phyloP scores from a whole-genome alignment of 768 basidiomycete genomes.

The Dioszegia hungarica region DNA sequence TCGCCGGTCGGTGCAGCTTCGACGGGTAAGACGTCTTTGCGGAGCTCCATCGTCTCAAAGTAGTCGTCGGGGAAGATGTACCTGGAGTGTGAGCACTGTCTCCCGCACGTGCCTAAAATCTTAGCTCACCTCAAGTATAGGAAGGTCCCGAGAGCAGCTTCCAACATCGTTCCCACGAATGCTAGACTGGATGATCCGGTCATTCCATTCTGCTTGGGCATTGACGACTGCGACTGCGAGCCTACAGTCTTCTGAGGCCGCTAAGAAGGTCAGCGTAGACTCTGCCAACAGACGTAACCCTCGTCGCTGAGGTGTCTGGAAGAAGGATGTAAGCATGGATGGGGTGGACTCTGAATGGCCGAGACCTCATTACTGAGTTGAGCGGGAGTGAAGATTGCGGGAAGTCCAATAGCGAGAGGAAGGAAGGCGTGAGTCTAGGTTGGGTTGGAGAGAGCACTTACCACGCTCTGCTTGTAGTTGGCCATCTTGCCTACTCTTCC shows the following conservation, averaged over 20 bases:
- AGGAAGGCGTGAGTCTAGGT: too few species aligned
- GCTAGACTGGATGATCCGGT: neutral
- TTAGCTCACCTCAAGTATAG: neutral
- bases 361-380: too few species aligned
- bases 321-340: too few species aligned
- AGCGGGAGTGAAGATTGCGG: neutral
- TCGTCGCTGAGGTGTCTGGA: too few species aligned
- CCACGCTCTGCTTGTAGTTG: neutral
- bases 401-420: too few species aligned
- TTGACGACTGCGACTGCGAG: neutral
- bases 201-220: neutral
- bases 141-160: neutral
- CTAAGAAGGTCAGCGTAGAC: too few species aligned
- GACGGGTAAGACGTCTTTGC: neutral
- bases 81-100: too few species aligned
- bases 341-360: too few species aligned
- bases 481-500: neutral
- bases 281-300: too few species aligned
- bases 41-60: neutral
- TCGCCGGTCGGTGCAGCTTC: neutral
- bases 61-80: constrained; percentile 4
- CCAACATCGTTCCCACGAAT: neutral
- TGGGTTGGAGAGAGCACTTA: neutral
- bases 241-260: too few species aligned
- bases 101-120: too few species aligned